Conservation (phyloP, 2,329 filamentous ascomycete species). For the Cercospora nicotianae region DNA sequence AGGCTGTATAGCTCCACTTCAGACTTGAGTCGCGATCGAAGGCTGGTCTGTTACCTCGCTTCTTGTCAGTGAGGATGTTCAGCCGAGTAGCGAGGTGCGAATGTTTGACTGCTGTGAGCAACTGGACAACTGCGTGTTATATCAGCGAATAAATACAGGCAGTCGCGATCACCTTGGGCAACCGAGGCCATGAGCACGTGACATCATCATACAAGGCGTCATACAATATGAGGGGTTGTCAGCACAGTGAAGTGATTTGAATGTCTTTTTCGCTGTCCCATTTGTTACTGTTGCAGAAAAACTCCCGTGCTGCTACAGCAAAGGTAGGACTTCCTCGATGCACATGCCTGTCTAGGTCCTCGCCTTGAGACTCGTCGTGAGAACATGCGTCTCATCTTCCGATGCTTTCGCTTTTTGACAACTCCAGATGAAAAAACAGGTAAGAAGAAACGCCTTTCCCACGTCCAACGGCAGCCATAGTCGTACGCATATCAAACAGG, state of each 20-base stretch:
- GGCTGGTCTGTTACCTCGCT: not conserved
- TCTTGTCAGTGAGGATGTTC: not conserved
- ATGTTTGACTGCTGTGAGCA: not conserved
- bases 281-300: conserved; percentile 4
- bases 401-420: not conserved
- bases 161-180: not conserved
- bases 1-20: not conserved
- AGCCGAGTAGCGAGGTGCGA: not conserved
- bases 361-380: conserved; percentile 1
- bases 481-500: not conserved
- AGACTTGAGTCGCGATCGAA: not conserved
- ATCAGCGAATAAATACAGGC: not conserved
- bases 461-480: not conserved
- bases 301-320: not conserved
- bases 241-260: conserved; percentile 23
- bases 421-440: not conserved
- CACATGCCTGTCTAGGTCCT: conserved; percentile 2
- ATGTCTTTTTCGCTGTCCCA: not conserved
- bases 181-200: not conserved
- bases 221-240: not conserved
- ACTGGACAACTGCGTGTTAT: not conserved
- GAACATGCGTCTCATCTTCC: not conserved
- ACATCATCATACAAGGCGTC: not conserved
- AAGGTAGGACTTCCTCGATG: conserved; percentile 7
- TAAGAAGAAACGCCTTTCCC: conserved; percentile 1